A percentile compares a stretch with the other conserved stretches of the same genome.
phyloP scores from a whole-genome alignment of 768 basidiomycete genomes.

The Pleurotus ostreatus region DNA sequence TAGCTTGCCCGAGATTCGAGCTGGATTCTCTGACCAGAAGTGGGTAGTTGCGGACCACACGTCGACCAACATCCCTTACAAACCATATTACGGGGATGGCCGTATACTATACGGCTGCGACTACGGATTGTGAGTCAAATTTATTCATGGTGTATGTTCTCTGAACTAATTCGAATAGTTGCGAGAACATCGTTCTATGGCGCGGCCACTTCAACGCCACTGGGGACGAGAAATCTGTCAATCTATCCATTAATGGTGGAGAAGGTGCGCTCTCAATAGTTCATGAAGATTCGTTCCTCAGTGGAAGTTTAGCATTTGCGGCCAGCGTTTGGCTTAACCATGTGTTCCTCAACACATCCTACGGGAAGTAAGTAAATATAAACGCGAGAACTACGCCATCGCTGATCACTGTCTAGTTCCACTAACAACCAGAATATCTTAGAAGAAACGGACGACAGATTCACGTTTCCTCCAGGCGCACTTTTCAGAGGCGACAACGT shows the following conservation, averaged over 20 bases:
- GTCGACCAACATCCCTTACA: slow-evolving; percentile 68
- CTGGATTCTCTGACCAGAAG: slow-evolving; percentile 51
- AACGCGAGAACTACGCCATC: not conserved
- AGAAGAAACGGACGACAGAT: slow-evolving; percentile 66
- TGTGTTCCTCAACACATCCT: slow-evolving; percentile 66
- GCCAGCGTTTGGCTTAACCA: slow-evolving; percentile 80
- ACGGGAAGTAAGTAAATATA: slow-evolving; percentile 55
- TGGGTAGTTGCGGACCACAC: slow-evolving; percentile 71
- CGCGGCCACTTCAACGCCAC: slow-evolving; percentile 73
- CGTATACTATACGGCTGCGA: slow-evolving; percentile 83
- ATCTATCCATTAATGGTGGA: slow-evolving; percentile 79
- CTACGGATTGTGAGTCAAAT: slow-evolving; percentile 69
- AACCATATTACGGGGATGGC: slow-evolving; percentile 71
- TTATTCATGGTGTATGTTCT: not conserved
- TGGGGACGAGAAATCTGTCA: slow-evolving; percentile 57
- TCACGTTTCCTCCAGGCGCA: slow-evolving; percentile 55
- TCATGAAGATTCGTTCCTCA: not conserved
- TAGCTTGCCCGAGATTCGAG: slow-evolving; percentile 66
- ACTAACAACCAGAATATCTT: slow-evolving; percentile 58
- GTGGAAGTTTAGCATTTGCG: slow-evolving; percentile 59
- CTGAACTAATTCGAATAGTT: slow-evolving; percentile 37
- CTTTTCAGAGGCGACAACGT: slow-evolving; percentile 59
- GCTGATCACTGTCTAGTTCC: slow-evolving; percentile 36
- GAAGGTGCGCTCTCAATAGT: slow-evolving; percentile 40
- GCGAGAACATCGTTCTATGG: slow-evolving; percentile 81